Base-by-base conservation (phyloP, 768 basidiomycete species). In the Boletus edulis region DNA sequence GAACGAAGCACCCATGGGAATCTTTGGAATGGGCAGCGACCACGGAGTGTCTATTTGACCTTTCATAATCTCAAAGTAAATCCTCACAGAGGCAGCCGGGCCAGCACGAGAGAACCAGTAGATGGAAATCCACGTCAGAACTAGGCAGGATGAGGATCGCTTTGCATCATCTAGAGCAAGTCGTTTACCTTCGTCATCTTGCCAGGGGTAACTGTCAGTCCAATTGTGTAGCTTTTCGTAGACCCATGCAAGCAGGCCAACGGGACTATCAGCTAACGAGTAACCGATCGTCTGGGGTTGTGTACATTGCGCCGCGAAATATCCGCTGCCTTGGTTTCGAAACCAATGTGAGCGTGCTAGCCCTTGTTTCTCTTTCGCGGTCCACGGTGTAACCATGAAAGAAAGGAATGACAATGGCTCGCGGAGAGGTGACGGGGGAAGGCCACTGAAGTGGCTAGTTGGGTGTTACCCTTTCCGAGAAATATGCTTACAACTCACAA, bases 91-190 rank as follows among this genome's bases (percentile, higher is more conserved):
- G 0, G 83, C 81, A 2, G 82, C 76, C 5, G 84, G 82, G 0
- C 83, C 82, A 0, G 78, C 74, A 13, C 78, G 76, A n/a, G 82
- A 84, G 67, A 85, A 83, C 72, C 75, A 81, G 60, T 78, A 82
- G 18, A 82, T 72, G 3, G 81, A 83, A 22, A 82, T 65, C 82
- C 83, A 86, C 0, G 79, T 81, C 29, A 85, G 58, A 1, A 84
- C 83, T 83, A 51, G 18, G 69, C 24, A 13, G 6, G n/a, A 17
- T 58, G 4, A 47, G 44, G 1, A 44, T 14, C 22, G 5, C 18
- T 24, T 4, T 7, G 39, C 17, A 12, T 12, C 18, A 29, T 15
- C 6, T 14, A 10, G 14, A 39, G 15, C 4, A 27, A n/a, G 22
- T 3, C 17, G 27, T 54, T 78, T 6, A 52, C 84, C 75, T 74